Base-by-base conservation (phyloP, 148 eudicot genomes). In the Gaultheria prostrata region DNA sequence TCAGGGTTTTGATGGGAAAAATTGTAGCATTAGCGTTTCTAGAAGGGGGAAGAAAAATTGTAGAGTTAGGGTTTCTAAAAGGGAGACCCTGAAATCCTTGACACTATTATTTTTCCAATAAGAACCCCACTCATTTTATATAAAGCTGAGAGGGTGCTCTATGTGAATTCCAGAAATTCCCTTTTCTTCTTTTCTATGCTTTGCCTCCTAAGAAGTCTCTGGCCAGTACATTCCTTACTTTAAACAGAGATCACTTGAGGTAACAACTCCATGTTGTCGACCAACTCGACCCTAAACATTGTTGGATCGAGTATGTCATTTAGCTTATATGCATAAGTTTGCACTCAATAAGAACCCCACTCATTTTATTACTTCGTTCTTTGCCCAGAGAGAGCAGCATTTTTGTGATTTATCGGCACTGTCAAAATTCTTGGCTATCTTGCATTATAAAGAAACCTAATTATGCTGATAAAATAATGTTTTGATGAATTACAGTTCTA, bases 341-440 rank as follows among this genome's bases (percentile, higher is more conserved):
- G 4, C 26, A 9, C 4, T 50, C 7, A n/a, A n/a, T n/a, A n/a
- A n/a, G n/a, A n/a, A n/a, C n/a, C n/a, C n/a, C n/a, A n/a, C n/a
- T n/a, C n/a, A n/a, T n/a, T n/a, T 45, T 43, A 17, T 43, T 74
- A 49, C 77, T 43, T 21, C 9, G 20, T 48, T 46, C 30, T 76
- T 49, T n/a, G 49, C 30, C 53, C 32, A 48, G 35, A 49, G 79
- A 49, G 5, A 46, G 48, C 77, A 74, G 21, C 24, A 39, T 74
- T 46, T 46, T 39, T 43, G 45, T 43, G 12, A 8, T 30, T 78
- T 33, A 32, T 57, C 69, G 70, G 81, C 28, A 79, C 32, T 21
- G 35, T 79, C 30, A 39, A 39, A 79, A 57, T 79, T 56, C 81
- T 54, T 78, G 63, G 65, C 24, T 17, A 78, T 54, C 11, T 32